Evolutionary conservation across 257 asterid species (phyloP).

Genomic region (Osmanthus fragrans): DNA sequence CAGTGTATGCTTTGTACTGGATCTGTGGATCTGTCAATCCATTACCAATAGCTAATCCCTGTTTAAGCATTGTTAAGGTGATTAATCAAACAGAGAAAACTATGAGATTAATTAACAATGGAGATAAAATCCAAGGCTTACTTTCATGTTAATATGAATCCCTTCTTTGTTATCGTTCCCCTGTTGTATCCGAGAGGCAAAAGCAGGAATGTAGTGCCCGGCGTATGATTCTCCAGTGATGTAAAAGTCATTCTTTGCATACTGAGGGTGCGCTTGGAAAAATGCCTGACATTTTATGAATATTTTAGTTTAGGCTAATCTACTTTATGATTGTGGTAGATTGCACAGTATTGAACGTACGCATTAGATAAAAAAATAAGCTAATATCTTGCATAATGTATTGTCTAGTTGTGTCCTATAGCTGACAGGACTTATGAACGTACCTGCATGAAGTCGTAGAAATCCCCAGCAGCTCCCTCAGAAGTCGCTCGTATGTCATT

Average conservation of each 20-base stretch:
- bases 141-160: constrained; percentile 31
- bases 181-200: constrained; percentile 41
- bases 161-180: constrained; percentile 38
- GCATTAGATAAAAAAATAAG: not conserved
- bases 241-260: constrained; percentile 44
- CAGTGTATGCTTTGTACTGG: constrained; percentile 44
- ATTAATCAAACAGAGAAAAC: not conserved
- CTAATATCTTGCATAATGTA: not conserved
- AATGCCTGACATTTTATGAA: constrained; percentile 30
- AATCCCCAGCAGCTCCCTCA: constrained; percentile 31
- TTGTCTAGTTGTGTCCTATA: not conserved
- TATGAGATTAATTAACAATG: not conserved
- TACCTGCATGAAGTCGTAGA: constrained; percentile 51
- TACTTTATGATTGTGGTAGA: not conserved
- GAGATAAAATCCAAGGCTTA: constrained; percentile 9
- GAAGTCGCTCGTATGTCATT: constrained; percentile 30
- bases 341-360: not conserved
- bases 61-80: not conserved
- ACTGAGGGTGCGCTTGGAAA: constrained; percentile 44
- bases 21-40: constrained; percentile 47
- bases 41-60: constrained; percentile 47
- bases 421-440: not conserved
- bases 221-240: constrained; percentile 68
- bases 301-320: too few species aligned
- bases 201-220: constrained; percentile 63